Base-by-base conservation (phyloP, 805 yeast genomes). In the Metschnikowia matae region DNA sequence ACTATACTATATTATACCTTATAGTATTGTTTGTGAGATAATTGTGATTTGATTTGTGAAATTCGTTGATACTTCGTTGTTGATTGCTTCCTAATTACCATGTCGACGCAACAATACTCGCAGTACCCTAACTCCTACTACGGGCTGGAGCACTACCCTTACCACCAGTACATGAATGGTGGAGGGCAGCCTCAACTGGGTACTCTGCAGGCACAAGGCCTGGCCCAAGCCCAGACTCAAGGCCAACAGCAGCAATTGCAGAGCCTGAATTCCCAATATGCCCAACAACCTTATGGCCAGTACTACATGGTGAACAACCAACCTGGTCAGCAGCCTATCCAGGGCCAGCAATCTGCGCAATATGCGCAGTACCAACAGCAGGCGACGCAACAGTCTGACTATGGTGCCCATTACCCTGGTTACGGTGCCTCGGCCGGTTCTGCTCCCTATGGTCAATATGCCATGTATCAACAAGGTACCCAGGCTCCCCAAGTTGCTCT, bases 141-240 rank as follows among this genome's bases (percentile, higher is more conserved):
- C 53, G 60, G 60, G 36, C 61, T 52, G 59, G 61, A 57, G 46
- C 59, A 51, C 50, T 57, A 57, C 49, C 61, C 59, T n/a, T 57
- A 57, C 54, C 54, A 52, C 21, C 59, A 55, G 35, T 57, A 54
- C 48, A 57, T 57, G 58, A 56, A 54, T 42, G 54, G 53, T 26
- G 46, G 46, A 6, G 50, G 42, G 8, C 60, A 56, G 47, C 52
- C 58, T 10, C 60, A 54, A 33, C 48, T 46, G 34, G 57, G 53
- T 20, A 50, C 39, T 23, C 33, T 48, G 46, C 58, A 48, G 48
- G 46, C 50, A 13, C 56, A 49, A 38, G 39, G 45, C 42, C 60
- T 44, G 40, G 48, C 45, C 11, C 46, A 39, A 46, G 41, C 31
- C n/a, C 54, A 43, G 39, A 17, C 33, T 20, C 47, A 38, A 34